Conservation (phyloP, 306 rosid species). For the Glycine latifolia region DNA sequence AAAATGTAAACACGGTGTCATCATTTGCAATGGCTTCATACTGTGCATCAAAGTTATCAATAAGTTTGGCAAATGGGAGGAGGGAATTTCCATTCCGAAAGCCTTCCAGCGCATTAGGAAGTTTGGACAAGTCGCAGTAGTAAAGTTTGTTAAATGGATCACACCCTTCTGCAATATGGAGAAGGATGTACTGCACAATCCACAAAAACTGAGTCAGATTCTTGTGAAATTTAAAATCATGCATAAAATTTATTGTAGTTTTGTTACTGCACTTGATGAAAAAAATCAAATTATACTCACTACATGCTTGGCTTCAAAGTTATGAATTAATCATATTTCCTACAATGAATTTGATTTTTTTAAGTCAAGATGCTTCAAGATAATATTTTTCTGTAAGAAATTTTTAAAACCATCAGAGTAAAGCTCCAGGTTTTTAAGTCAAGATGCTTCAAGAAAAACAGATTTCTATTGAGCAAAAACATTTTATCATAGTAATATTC, state of each 20-base stretch:
- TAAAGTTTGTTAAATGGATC: slow-evolving; percentile 96
- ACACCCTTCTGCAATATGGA: slow-evolving; percentile 71
- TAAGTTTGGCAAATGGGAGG: slow-evolving; percentile 74
- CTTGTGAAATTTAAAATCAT: slow-evolving; percentile 23
- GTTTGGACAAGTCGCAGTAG: slow-evolving; percentile 76
- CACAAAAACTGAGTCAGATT: slow-evolving; percentile 41
- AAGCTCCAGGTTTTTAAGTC: slow-evolving; percentile 26
- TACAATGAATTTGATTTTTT: not conserved
- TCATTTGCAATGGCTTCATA: slow-evolving; percentile 86
- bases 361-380: too few relatives aligned
- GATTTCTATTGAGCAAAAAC: slow-evolving; percentile 25
- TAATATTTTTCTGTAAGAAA: not conserved
- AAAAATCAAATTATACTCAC: slow-evolving; percentile 24
- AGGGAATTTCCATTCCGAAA: slow-evolving; percentile 64
- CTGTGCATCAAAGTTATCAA: slow-evolving; percentile 83
- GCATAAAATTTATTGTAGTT: slow-evolving; percentile 6
- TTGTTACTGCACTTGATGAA: slow-evolving; percentile 33
- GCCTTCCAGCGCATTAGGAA: slow-evolving; percentile 74
- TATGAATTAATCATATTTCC: slow-evolving; percentile 35
- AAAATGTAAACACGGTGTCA: slow-evolving; percentile 79
- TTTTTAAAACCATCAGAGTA: slow-evolving; percentile 3
- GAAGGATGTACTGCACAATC: slow-evolving; percentile 73
- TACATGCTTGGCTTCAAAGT: slow-evolving; percentile 25
- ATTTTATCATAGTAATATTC: slow-evolving; percentile 11
- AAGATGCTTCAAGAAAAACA: not conserved